phyloP scores from a whole-genome alignment of 1,139 yeast genomes.

The Candida sojae region DNA sequence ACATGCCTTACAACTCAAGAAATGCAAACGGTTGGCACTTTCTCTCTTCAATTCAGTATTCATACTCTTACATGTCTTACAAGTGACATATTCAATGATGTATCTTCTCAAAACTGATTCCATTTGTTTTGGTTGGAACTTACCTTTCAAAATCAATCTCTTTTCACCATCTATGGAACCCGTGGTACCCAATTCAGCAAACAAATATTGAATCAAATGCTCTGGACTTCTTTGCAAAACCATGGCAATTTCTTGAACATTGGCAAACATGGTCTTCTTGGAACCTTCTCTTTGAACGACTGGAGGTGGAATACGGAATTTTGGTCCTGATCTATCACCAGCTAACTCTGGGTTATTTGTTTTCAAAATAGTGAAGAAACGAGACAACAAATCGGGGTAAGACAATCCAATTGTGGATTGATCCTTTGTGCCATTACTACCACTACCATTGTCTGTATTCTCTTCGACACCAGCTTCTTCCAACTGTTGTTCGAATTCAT shows the following conservation, averaged over 20 bases:
- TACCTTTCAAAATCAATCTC: slow-evolving; percentile 95
- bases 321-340: slow-evolving; percentile 90
- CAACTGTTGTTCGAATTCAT: slow-evolving; percentile 86
- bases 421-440: slow-evolving; percentile 18
- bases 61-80: slow-evolving; percentile 98
- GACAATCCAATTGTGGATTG: slow-evolving; percentile 58
- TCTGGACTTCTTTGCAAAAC: slow-evolving; percentile 96
- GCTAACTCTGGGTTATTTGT: slow-evolving; percentile 98
- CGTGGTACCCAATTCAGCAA: slow-evolving; percentile 98
- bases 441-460: slow-evolving; percentile 29
- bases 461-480: slow-evolving; percentile 87
- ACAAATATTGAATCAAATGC: slow-evolving; percentile 92
- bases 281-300: slow-evolving; percentile 95
- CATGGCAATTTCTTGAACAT: slow-evolving; percentile 91
- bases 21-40: slow-evolving; percentile 92
- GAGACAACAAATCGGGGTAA: slow-evolving; percentile 73
- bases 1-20: slow-evolving; percentile 97
- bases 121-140: slow-evolving; percentile 96
- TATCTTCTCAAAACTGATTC: slow-evolving; percentile 96
- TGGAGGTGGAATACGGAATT: slow-evolving; percentile 98
- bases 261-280: slow-evolving; percentile 94
- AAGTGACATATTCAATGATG: slow-evolving; percentile 94
- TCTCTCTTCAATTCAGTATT: slow-evolving; percentile 96
- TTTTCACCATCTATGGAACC: slow-evolving; percentile 98
- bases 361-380: slow-evolving; percentile 84